Evolutionary conservation across 148 eudicot species (phyloP), one percentile per base, ranked within the genome.

Genomic region (Rhododendron mucronatum): DNA sequence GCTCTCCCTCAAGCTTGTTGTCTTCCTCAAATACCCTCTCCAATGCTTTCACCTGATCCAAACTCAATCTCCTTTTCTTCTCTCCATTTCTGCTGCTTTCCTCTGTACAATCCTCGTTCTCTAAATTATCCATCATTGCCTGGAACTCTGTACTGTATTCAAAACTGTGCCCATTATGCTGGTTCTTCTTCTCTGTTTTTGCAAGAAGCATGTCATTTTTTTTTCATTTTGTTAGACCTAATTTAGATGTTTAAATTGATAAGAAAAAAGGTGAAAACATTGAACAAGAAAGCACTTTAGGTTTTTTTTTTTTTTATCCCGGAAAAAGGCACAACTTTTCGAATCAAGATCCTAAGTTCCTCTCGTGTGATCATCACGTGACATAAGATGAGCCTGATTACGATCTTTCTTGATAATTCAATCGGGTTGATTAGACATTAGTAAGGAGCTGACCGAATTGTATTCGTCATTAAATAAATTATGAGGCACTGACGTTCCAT

Each of bases 11-110:
- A 13, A 90, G 89, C 74, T 87, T 90, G 51, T 51, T 88, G 26
- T 90, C 92, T 15, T 75, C 88, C 83, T 88, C 85, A 47, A 90
- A 90, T 16, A 75, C 83, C 75, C 50, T 88, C 87, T 90, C 90
- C 86, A 90, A 47, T 9, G 87, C 83, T 44, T 86, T 82, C 39
- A 88, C 88, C 84, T 90, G 89, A 20, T 85, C 86, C 37, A 28
- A 26, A n/a, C 87, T 86, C 85, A 90, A 47, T 44, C 91, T 78
- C 83, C 87, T 85, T 30, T 88, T 90, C 81, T 86, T 90, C 69
- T 69, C 86, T 2, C 21, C 16, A 3, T 23, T 51, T 57, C 51
- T 82, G 39, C 86, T 77, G 26, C 28, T 81, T 63, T 44, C 28
- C 61, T 84, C 90, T 51, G 87, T 82, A 6, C 73, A 10, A 18